Evolutionary conservation across 208 protist genomes (phyloP), one percentile per base, ranked within the genome.

Genomic region (Trichomonas vaginalis): DNA sequence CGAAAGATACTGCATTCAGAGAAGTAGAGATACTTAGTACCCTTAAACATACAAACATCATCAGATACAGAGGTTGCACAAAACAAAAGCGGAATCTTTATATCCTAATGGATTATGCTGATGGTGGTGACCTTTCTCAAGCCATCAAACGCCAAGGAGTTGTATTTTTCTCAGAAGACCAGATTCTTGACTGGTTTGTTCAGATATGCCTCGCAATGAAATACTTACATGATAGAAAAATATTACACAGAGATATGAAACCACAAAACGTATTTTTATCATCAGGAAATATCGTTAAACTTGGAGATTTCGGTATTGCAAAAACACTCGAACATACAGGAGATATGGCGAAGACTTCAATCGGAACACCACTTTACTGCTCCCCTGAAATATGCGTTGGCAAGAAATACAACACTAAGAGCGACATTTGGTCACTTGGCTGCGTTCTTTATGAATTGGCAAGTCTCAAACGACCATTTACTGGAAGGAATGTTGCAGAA

Each of bases 181-280:
- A 96, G 46, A 87, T 96, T 21, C 88, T 61, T 37, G 62, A 87
- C 40, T 45, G 27, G 10, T 95, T 95, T 46, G 95, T 97, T 21
- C 97, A 98, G 95, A 96, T 98, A 8, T 96, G 95, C n/a, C 61
- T 98, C 15, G 97, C 96, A 42, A 45, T 98, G 2, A 96, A 97
- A 46, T 97, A 97, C 51, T 56, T 97, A 37, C 97, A 98, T 95
- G 96, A 97, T 46, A 82, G 96, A 10, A 97, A 97, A 51, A 97
- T 98, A n/a, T 95, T 98, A 12, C 97, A 98, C 90, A 96, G 97
- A 48, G 97, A 98, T 62, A 42, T 98, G 23, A 95, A 96, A 35
- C 47, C 48, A 49, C 95, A 96, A 80, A 96, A 96, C 27, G 49
- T 96, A 40, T 96, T 96, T 45, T 15, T 96, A 37, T 46, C 61